Evolutionary conservation across 495 filamentous ascomycete genomes (phyloP), one percentile per base, ranked within the genome.

Genomic region (Aspergillus cristatus): DNA sequence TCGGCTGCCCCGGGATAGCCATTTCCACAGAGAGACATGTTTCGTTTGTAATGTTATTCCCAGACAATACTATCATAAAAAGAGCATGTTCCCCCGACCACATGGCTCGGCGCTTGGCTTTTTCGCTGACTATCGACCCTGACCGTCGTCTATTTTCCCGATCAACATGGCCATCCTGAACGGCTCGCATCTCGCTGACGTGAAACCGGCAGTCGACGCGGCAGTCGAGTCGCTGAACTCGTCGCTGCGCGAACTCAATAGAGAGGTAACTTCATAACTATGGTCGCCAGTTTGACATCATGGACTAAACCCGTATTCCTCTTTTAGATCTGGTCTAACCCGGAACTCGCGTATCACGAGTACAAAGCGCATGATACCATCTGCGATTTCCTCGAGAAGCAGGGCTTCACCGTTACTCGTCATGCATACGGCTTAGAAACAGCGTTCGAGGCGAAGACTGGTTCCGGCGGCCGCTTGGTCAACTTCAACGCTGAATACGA

Each of bases 291-390:
- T 18, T 13, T 2, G 14, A 13, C 20, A 2, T 10, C n/a, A 6
- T 15, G 14, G 1, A 6, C 11, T 11, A 11, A 8, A n/a, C 6
- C 25, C 1, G 17, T n/a, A n/a, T n/a, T n/a, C n/a, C 3, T 26
- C 3, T n/a, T 7, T 17, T 28, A 72, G 56, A 78, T 82, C 17
- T 77, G 76, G 56, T 71, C 71, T 3, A 72, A 78, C 37, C 76
- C 78, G 1, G 76, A 82, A 49, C 58, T 74, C 0, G 72, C 65
- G 0, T 80, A 70, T 37, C 39, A 74, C 37, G 78, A 82, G 37
- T 58, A 65, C 50, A 68, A 59, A 8, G 73, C 78, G 12, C 76
- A 81, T 44, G 63, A 77, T 37, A 63, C 69, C 3, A 58, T 81
- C 38, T 75, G 71, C 8, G 48, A 59, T 7, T 80, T 78, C 34